A percentile compares a stretch with the other conserved stretches of the same genome.
Conservation (phyloP, 2,329 filamentous ascomycete species). For the Beauveria medogensis region DNA sequence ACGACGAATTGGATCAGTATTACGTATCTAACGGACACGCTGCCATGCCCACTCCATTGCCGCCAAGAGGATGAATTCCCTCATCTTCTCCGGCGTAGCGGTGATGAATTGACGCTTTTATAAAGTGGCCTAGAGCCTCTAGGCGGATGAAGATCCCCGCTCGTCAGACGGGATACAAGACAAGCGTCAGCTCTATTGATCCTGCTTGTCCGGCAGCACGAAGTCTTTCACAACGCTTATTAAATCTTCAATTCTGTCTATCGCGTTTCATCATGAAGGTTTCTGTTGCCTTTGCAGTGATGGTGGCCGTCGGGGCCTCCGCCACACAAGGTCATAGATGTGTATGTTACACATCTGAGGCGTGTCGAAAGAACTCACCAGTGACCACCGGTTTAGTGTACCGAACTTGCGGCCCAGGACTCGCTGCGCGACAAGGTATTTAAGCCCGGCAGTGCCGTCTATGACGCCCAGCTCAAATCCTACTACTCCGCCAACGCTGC, state of each 20-base stretch:
- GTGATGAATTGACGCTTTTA: too few relatives aligned
- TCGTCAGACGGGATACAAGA: too few relatives aligned
- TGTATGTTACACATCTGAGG: conserved; percentile 5
- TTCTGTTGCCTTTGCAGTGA: not conserved
- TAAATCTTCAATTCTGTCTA: not conserved
- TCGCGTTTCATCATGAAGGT: not conserved
- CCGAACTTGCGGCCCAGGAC: conserved; percentile 14
- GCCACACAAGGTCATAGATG: not conserved
- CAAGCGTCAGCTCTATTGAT: not conserved
- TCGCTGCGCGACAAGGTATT: conserved; percentile 19
- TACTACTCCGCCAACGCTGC: conserved; percentile 26
- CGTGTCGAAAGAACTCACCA: not conserved
- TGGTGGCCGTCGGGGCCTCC: not conserved
- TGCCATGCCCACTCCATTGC: too few relatives aligned
- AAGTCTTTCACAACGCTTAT: not conserved
- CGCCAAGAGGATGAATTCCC: too few relatives aligned
- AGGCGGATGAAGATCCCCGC: too few relatives aligned
- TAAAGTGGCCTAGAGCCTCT: too few relatives aligned
- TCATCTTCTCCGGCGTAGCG: too few relatives aligned
- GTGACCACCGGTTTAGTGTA: conserved; percentile 15
- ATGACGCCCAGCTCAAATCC: conserved; percentile 17
- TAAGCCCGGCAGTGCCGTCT: conserved; percentile 13
- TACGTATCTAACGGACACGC: too few relatives aligned
- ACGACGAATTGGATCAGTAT: too few relatives aligned
- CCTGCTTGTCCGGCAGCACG: not conserved